A percentile compares a stretch with the other conserved stretches of the same genome.
These are phyloP conservation scores for Dicorynia guianensis DNA, from an alignment of 306 rosid species.

Conservation along the genomic window DNA sequence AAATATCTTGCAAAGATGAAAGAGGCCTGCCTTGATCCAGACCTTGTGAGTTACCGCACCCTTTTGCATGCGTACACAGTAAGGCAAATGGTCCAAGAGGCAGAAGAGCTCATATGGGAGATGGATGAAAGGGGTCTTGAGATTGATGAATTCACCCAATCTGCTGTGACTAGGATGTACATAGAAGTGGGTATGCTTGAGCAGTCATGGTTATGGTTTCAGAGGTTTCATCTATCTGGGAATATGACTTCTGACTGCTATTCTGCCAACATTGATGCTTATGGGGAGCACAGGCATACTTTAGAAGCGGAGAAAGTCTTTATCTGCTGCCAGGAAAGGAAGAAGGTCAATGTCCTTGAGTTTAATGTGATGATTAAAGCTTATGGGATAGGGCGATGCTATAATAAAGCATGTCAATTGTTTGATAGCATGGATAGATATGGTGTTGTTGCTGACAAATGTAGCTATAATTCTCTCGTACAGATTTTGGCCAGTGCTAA, in stretches of 20 bases:
- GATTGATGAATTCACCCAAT: conserved; percentile 82
- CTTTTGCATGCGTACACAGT: conserved; percentile 75
- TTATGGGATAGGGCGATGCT: conserved; percentile 70
- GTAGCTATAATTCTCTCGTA: conserved; percentile 74
- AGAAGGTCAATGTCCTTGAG: conserved; percentile 63
- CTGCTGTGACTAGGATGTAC: conserved; percentile 83
- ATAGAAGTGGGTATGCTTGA: conserved; percentile 66
- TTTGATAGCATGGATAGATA: conserved; percentile 68
- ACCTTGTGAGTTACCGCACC: conserved; percentile 74
- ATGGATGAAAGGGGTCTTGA: conserved; percentile 71
- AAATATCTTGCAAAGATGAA: conserved; percentile 64
- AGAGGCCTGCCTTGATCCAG: conserved; percentile 65
- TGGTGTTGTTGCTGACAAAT: conserved; percentile 67
- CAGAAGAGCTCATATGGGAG: conserved; percentile 66
- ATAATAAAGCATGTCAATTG: conserved; percentile 60
- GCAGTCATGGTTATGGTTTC: conserved; percentile 80
- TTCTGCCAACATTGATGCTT: conserved; percentile 84
- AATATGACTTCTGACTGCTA: conserved; percentile 71
- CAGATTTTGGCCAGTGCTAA: conserved; percentile 73
- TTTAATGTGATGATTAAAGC: conserved; percentile 80
- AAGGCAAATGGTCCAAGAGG: conserved; percentile 70
- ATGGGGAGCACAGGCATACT: conserved; percentile 68
- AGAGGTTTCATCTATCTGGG: conserved; percentile 68
- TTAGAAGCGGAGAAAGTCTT: conserved; percentile 83
- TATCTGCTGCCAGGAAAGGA: conserved; percentile 65